Base-by-base conservation (phyloP, 768 basidiomycete genomes). In the Tremella yokohamensis region DNA sequence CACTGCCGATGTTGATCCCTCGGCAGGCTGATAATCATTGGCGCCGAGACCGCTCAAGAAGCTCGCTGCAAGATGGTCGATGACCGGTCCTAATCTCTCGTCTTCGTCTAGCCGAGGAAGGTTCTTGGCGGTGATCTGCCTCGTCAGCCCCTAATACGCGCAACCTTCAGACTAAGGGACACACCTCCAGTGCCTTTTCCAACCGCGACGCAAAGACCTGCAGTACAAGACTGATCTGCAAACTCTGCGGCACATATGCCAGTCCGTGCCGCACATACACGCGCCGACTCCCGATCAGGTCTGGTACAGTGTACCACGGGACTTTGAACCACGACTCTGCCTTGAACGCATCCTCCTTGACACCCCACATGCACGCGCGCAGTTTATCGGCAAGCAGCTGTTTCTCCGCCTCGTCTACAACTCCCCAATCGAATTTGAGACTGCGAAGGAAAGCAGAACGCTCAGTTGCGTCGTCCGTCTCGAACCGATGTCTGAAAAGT, bases 21-120 rank as follows among this genome's bases (percentile, higher is more conserved):
- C 76, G n/a, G 82, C 80, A 4, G 70, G 60, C 38, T 66, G 72
- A 49, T 72, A 76, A 12, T 83, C 79, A 19, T 81, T 79, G 49
- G 79, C 82, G 1, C 89, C 87, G 39, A 94, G 84, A 22, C 96
- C 96, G 1, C 89, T 87, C 19, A 91, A 80, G 83, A 98, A 97
- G 49, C 92, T 93, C 75, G 89, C 85, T 2, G 92, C 93, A 12
- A 99, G 82, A 75, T 96, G 91, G 60, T 87, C 83, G 13, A 99
- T 83, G 54, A 99, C 84, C 18, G 93, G 93, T 3, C 90, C 77
- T 9, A 99, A 78, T 24, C 96, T 87, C 16, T 87, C 87, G 71
- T 98, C 96, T 76, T 97, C 94, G 68, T 98, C 93, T 58, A 99
- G 81, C 15, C 90, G 84, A 1, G 93, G 92, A 6, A 98, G 82